A percentile compares a stretch with the other conserved stretches of the same genome.
These are phyloP conservation scores for Coemansia sp. DNA, from an alignment of 192 early-diverging fungal genomes.

Conservation along the genomic window DNA sequence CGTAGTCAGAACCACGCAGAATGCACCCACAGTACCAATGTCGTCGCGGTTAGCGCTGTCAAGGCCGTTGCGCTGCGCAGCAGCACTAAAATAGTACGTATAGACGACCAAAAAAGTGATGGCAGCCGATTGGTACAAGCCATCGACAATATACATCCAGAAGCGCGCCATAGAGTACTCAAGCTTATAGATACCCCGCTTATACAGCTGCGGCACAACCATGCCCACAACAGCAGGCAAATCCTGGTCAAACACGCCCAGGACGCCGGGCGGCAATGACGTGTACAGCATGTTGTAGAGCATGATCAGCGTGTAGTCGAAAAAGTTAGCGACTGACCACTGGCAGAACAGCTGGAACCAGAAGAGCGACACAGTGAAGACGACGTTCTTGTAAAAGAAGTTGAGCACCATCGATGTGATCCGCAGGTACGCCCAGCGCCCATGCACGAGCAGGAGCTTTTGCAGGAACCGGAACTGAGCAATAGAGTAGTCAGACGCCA, in stretches of 20 bases:
- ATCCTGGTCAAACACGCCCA: constrained; percentile 83
- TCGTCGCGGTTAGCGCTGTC: constrained; percentile 60
- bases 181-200: constrained; percentile 70
- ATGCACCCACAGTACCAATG: constrained; percentile 75
- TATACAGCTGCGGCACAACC: constrained; percentile 80
- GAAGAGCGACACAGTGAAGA: constrained; percentile 87
- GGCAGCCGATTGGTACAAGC: constrained; percentile 70
- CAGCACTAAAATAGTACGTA: constrained; percentile 58
- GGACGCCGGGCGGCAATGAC: constrained; percentile 75
- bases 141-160: constrained; percentile 75
- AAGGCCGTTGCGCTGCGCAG: constrained; percentile 61
- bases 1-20: constrained; percentile 72
- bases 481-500: constrained; percentile 93
- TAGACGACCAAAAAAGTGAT: constrained; percentile 71
- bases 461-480: constrained; percentile 87
- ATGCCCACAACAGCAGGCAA: constrained; percentile 68
- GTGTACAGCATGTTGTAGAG: constrained; percentile 90
- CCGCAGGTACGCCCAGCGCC: constrained; percentile 89
- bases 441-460: constrained; percentile 88
- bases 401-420: constrained; percentile 86
- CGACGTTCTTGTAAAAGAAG: constrained; percentile 96
- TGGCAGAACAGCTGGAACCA: constrained; percentile 91
- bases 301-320: constrained; percentile 89
- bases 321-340: constrained; percentile 78
- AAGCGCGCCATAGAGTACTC: constrained; percentile 77